phyloP scores from a whole-genome alignment of 331 rosid species.

The Telfairia occidentalis region DNA sequence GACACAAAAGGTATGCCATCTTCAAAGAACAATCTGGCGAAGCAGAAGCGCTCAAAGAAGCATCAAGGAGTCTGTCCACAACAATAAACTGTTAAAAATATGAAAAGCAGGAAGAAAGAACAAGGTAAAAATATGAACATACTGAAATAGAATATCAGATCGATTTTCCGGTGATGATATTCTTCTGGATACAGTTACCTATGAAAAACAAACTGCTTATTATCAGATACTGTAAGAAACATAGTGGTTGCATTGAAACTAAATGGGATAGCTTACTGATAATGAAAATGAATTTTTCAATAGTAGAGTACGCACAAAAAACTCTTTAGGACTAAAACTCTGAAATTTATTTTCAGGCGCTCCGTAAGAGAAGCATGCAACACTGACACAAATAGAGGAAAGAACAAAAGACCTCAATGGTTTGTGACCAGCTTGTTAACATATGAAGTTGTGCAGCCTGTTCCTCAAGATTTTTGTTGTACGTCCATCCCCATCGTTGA shows the following conservation, averaged over 20 bases:
- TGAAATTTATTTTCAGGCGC: not conserved
- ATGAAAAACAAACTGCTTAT: constrained; percentile 2
- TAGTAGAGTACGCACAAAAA: not conserved
- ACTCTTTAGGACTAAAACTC: not conserved
- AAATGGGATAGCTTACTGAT: not conserved
- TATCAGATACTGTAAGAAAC: constrained; percentile 5
- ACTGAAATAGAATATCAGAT: constrained; percentile 82
- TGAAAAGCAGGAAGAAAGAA: constrained; percentile 2
- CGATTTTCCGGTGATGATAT: constrained; percentile 70
- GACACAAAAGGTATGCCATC: constrained; percentile 87
- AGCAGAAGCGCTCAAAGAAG: constrained; percentile 76
- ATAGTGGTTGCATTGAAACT: not conserved
- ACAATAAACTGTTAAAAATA: constrained; percentile 1
- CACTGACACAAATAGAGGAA: constrained; percentile 8
- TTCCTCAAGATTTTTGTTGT: constrained; percentile 93
- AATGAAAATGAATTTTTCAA: not conserved
- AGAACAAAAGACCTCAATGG: constrained; percentile 62
- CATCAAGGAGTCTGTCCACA: constrained; percentile 62
- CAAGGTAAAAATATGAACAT: constrained; percentile 21
- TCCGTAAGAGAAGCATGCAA: not conserved
- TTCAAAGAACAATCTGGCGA: constrained; percentile 91
- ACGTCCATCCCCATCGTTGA: constrained; percentile 97
- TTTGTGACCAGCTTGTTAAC: constrained; percentile 95
- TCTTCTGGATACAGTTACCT: constrained; percentile 88
- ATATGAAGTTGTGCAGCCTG: constrained; percentile 97